phyloP scores from a whole-genome alignment of 2,329 filamentous ascomycete genomes.

The Aspergillus sp. region DNA sequence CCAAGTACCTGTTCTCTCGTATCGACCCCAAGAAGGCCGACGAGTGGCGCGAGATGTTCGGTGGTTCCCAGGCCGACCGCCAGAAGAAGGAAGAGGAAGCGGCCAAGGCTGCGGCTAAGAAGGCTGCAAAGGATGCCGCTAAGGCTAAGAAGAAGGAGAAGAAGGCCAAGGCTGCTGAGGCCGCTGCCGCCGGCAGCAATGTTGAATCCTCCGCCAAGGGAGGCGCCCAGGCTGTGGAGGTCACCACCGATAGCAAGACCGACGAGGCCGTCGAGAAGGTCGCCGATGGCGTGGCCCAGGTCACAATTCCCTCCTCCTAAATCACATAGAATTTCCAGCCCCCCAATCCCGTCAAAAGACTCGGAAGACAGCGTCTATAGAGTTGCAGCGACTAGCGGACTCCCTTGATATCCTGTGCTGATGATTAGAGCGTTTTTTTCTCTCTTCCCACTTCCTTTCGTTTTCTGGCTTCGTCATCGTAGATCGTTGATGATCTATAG shows the following conservation, averaged over 20 bases:
- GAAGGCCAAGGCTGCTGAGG: slow-evolving; percentile 43
- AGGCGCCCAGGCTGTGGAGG: slow-evolving; percentile 30
- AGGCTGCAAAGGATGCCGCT: slow-evolving; percentile 43
- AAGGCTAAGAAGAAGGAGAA: slow-evolving; percentile 41
- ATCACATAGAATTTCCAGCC: slow-evolving; percentile 4
- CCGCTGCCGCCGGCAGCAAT: slow-evolving; percentile 27
- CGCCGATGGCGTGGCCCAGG: slow-evolving; percentile 45
- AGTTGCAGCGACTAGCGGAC: background rate
- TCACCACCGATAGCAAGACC: slow-evolving; percentile 25
- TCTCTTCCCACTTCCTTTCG: no score
- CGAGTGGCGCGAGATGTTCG: slow-evolving; percentile 78
- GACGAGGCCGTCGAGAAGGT: slow-evolving; percentile 44
- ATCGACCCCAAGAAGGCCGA: slow-evolving; percentile 81
- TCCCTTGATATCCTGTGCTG: slow-evolving; percentile 3
- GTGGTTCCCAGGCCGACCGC: slow-evolving; percentile 66
- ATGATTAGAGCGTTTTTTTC: slow-evolving; percentile 8
- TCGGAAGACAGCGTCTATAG: background rate
- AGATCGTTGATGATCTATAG: background rate
- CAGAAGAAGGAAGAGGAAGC: slow-evolving; percentile 65
- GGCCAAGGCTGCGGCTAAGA: slow-evolving; percentile 43
- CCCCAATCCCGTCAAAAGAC: background rate
- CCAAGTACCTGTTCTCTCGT: slow-evolving; percentile 76
- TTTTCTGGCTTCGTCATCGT: background rate
- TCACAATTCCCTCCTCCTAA: slow-evolving; percentile 45
- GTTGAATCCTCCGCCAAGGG: slow-evolving; percentile 42